These are phyloP conservation scores for Colletotrichum sp. DNA, from an alignment of 2,329 filamentous ascomycete species.

Conservation along the genomic window DNA sequence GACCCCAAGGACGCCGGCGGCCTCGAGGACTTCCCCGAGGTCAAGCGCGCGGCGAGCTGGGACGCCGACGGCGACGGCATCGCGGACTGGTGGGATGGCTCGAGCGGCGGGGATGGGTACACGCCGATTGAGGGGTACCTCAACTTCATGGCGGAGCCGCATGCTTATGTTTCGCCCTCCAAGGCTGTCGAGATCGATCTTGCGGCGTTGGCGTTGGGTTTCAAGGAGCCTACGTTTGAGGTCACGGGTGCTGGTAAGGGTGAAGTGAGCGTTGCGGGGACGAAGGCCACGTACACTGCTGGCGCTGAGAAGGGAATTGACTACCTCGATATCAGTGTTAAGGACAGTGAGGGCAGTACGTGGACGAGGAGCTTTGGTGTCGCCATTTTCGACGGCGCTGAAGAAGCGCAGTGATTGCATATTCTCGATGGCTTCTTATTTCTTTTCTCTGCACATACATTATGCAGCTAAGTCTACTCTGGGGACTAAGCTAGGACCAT, in stretches of 20 bases:
- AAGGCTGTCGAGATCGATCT: constrained; percentile 29
- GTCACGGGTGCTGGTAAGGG: constrained; percentile 18
- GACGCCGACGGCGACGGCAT: constrained; percentile 37
- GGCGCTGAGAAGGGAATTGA: constrained; percentile 21
- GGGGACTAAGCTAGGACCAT: accelerated
- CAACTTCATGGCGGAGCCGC: constrained; percentile 39
- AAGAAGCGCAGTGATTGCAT: not conserved
- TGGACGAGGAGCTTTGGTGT: constrained; percentile 25
- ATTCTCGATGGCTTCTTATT: not conserved
- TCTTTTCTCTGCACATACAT: not conserved
- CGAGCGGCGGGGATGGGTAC: constrained; percentile 34
- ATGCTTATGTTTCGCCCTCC: constrained; percentile 32
- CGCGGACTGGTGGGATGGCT: constrained; percentile 39
- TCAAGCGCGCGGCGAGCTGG: constrained; percentile 29
- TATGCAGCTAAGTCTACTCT: not conserved
- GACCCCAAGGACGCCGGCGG: constrained; percentile 35
- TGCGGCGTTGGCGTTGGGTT: constrained; percentile 26
- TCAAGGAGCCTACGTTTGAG: constrained; percentile 21
- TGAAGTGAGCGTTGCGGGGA: constrained; percentile 16
- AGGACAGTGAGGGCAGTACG: constrained; percentile 24
- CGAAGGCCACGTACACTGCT: constrained; percentile 19
- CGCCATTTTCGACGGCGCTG: constrained; percentile 13
- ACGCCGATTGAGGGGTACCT: constrained; percentile 36
- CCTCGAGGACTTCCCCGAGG: constrained; percentile 34
- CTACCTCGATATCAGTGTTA: constrained; percentile 17